Conservation (phyloP, 768 basidiomycete genomes). For the Panaeolus cyanescens region DNA sequence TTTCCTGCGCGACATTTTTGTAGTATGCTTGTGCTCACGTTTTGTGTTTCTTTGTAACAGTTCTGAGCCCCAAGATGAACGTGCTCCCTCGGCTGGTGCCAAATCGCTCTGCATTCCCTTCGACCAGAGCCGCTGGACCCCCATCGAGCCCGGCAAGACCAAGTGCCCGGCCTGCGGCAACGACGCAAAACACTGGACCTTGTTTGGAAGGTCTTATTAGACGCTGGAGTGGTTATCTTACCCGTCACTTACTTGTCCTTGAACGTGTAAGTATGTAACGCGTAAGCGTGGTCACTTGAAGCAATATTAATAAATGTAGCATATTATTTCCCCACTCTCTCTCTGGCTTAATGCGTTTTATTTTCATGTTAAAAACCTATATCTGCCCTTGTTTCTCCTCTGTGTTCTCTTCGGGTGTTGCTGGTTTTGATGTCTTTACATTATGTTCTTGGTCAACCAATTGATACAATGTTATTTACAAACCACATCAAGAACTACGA, state of each 20-base stretch:
- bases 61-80: constrained; percentile 87
- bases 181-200: constrained; percentile 93
- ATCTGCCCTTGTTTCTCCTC: too few species aligned
- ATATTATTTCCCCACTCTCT: background rate
- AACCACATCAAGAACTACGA: too few species aligned
- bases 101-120: constrained; percentile 97
- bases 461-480: too few species aligned
- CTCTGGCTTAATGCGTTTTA: background rate
- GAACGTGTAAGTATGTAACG: background rate
- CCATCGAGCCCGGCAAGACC: constrained; percentile 81
- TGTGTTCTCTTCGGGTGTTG: too few species aligned
- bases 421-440: too few species aligned
- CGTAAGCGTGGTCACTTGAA: background rate
- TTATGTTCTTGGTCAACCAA: too few species aligned
- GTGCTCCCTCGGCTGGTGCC: constrained; percentile 95
- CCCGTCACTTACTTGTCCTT: background rate
- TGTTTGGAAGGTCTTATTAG: constrained; percentile 66
- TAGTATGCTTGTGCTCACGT: background rate
- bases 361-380: too few species aligned
- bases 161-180: constrained; percentile 89
- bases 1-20: background rate
- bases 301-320: constrained; percentile 4
- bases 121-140: constrained; percentile 81
- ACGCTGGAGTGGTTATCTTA: background rate
- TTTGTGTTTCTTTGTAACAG: constrained; percentile 36